Evolutionary conservation across 345 rosid species (phyloP).

Genomic region (Populus davidiana): DNA sequence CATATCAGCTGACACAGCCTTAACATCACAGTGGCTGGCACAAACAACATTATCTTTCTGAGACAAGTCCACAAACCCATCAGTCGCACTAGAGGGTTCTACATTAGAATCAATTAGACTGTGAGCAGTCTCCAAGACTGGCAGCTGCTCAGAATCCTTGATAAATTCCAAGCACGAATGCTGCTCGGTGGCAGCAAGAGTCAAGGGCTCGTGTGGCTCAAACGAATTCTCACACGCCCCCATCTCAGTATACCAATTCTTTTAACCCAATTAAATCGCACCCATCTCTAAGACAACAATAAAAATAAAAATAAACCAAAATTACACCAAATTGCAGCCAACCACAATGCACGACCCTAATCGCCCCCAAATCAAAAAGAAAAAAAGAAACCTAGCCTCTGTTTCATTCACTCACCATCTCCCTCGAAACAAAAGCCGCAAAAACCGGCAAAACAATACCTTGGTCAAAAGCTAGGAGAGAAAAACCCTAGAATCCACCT

Average conservation of each 20-base stretch:
- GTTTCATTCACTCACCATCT: neutral
- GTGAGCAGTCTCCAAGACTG: constrained; percentile 13
- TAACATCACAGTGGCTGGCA: constrained; percentile 11
- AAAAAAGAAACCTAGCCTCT: constrained; percentile 17
- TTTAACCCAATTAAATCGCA: constrained; percentile 16
- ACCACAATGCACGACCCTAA: constrained; percentile 33
- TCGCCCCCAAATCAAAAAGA: constrained; percentile 18
- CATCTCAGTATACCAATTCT: constrained; percentile 20
- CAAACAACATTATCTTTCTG: constrained; percentile 18
- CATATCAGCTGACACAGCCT: neutral
- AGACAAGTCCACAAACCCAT: constrained; percentile 18
- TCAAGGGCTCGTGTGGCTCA: constrained; percentile 13
- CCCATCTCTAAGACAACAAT: neutral
- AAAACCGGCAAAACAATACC: constrained; percentile 10
- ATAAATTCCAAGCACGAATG: constrained; percentile 20
- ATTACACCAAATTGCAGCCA: constrained; percentile 13
- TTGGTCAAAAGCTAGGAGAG: neutral
- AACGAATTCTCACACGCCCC: constrained; percentile 28
- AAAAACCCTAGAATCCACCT: constrained; percentile 42
- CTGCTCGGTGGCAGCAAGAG: constrained; percentile 21
- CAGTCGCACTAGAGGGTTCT: constrained; percentile 16
- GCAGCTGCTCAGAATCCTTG: constrained; percentile 15
- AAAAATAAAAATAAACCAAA: constrained; percentile 2
- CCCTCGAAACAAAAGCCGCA: neutral
- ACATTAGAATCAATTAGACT: constrained; percentile 24